Evolutionary conservation across 2,329 filamentous ascomycete species (phyloP).

Genomic region (Aspergillus viridinutans): DNA sequence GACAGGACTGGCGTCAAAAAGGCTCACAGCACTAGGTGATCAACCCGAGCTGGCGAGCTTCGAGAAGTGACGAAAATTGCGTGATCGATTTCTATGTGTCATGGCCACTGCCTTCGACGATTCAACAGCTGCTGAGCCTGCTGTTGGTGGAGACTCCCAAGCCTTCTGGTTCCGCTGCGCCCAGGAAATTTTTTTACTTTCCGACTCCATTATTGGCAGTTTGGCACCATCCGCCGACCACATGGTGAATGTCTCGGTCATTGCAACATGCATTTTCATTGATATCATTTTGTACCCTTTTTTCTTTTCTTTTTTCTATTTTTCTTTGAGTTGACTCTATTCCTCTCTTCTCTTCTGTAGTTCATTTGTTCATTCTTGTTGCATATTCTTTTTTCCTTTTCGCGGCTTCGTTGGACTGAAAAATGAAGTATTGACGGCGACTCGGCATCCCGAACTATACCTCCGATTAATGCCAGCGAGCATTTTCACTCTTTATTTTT

Average conservation of each 20-base stretch:
- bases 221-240: background rate
- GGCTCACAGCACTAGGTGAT: background rate
- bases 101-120: constrained; percentile 3
- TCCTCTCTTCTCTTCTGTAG: background rate
- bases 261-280: background rate
- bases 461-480: background rate
- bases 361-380: background rate
- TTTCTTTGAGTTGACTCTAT: background rate
- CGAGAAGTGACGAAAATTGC: constrained; percentile 16
- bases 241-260: background rate
- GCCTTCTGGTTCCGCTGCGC: background rate
- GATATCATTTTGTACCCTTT: background rate
- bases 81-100: constrained; percentile 28
- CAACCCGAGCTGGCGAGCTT: background rate
- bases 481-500: background rate
- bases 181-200: background rate
- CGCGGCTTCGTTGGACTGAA: background rate
- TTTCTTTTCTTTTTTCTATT: background rate
- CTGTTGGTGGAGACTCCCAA: background rate
- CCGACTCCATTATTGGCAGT: background rate
- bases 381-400: background rate
- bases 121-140: background rate
- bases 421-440: background rate
- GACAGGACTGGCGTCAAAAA: background rate
- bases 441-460: background rate